Percentiles rank a stretch among this genome's conserved stretches.
phyloP scores from a whole-genome alignment of 1,284 basidiomycete genomes.

The Fomitopsis pinicola region DNA sequence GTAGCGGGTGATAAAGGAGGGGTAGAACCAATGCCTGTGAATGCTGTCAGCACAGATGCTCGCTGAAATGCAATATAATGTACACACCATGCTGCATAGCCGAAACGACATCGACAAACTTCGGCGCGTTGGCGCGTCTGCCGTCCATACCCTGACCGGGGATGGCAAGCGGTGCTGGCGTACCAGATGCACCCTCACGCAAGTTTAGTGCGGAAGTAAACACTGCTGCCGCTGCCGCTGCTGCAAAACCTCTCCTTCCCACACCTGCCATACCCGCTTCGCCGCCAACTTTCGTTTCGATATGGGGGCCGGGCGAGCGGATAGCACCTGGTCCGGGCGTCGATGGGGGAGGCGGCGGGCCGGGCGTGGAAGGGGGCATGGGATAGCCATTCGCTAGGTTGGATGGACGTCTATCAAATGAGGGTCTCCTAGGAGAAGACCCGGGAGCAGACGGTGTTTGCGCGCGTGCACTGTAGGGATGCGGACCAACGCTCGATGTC shows the following conservation, averaged over 20 bases:
- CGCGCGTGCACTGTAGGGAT: conserved; percentile 8
- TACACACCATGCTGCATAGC: conserved; percentile 23
- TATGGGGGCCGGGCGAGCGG: conserved; percentile 21
- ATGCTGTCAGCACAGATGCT: background rate
- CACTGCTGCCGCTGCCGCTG: conserved; percentile 71
- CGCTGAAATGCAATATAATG: background rate
- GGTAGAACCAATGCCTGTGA: conserved; percentile 11
- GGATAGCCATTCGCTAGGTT: background rate
- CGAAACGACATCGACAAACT: conserved; percentile 47
- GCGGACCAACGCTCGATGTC: conserved; percentile 5
- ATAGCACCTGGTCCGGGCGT: background rate
- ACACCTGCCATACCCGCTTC: conserved; percentile 89
- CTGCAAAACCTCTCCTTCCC: conserved; percentile 79
- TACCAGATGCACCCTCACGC: background rate
- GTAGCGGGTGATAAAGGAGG: conserved; percentile 32
- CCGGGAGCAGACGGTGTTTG: conserved; percentile 16
- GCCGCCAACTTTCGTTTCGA: conserved; percentile 73
- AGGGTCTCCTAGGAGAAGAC: conserved; percentile 9
- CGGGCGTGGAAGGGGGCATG: background rate
- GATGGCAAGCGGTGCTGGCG: conserved; percentile 10
- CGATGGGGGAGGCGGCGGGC: background rate
- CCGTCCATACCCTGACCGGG: conserved; percentile 29
- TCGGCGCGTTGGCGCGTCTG: conserved; percentile 40
- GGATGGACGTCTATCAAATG: conserved; percentile 13
- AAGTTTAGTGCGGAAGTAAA: conserved; percentile 30